phyloP scores from a whole-genome alignment of 2,329 filamentous ascomycete genomes.

The Emergomyces orientalis region DNA sequence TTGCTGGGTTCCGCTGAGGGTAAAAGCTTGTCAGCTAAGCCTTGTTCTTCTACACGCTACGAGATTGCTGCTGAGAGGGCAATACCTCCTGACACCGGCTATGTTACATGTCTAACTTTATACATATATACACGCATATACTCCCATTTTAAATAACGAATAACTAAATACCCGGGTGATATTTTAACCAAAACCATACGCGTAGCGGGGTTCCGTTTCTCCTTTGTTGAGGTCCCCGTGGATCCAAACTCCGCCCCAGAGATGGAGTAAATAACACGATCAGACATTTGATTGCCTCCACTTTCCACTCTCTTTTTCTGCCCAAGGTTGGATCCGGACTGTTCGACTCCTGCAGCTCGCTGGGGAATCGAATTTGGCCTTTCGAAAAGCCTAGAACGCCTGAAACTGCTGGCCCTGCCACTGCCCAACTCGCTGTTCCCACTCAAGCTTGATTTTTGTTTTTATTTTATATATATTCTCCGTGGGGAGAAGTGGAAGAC shows the following conservation, averaged over 20 bases:
- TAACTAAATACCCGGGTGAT: too few species aligned
- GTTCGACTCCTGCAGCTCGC: neutral
- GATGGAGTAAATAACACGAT: neutral
- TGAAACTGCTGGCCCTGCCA: neutral
- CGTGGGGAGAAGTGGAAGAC: neutral
- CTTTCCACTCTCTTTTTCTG: neutral
- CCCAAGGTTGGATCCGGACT: neutral
- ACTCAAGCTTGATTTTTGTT: too few species aligned
- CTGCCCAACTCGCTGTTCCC: neutral
- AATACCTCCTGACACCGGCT: too few species aligned
- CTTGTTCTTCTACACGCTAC: neutral
- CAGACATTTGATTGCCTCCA: neutral
- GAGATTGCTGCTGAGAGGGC: too few species aligned
- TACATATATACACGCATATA: too few species aligned
- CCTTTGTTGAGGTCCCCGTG: too few species aligned
- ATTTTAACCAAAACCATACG: too few species aligned
- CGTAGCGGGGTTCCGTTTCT: too few species aligned
- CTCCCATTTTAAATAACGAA: too few species aligned
- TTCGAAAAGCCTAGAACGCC: constrained; percentile 1
- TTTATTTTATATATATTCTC: neutral
- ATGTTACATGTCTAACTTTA: too few species aligned
- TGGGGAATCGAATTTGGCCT: neutral
- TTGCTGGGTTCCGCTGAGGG: neutral
- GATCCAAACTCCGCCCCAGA: too few species aligned
- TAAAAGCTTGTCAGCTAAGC: too few species aligned